Evolutionary conservation across 2,329 filamentous ascomycete species (phyloP).

Genomic region (Fusarium cyanostomum): DNA sequence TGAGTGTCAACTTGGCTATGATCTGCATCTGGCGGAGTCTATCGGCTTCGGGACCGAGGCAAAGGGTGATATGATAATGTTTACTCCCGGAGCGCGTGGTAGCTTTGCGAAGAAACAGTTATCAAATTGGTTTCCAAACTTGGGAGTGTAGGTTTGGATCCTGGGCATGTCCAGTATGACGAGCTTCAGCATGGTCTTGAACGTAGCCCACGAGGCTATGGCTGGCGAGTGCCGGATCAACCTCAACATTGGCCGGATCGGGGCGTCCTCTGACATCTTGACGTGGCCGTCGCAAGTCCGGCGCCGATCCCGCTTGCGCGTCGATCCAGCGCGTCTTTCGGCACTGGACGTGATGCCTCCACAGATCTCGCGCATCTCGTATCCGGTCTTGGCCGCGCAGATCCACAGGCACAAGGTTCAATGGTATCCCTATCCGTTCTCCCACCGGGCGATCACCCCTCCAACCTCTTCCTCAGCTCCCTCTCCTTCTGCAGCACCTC

Average conservation of each 20-base stretch:
- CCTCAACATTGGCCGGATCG: slow-evolving; percentile 19
- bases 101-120: slow-evolving; percentile 24
- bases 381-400: background rate
- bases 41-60: background rate
- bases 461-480: slow-evolving; percentile 63
- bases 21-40: slow-evolving; percentile 8
- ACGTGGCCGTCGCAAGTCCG: slow-evolving; percentile 14
- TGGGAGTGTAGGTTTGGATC: background rate
- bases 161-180: background rate
- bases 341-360: background rate
- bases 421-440: background rate
- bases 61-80: slow-evolving; percentile 11
- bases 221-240: background rate
- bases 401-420: background rate
- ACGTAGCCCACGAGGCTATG: background rate
- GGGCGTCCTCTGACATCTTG: slow-evolving; percentile 9
- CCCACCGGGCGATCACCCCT: slow-evolving; percentile 41
- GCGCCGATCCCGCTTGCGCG: slow-evolving; percentile 28
- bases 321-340: slow-evolving; percentile 20
- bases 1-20: slow-evolving; percentile 3
- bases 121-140: slow-evolving; percentile 28
- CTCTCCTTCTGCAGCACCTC: slow-evolving; percentile 82
- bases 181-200: background rate
- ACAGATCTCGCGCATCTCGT: background rate
- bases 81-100: slow-evolving; percentile 26